A percentile compares a stretch with the other conserved stretches of the same genome.
Evolutionary conservation across 2,329 filamentous ascomycete species (phyloP).

Genomic region (Claviceps capensis): DNA sequence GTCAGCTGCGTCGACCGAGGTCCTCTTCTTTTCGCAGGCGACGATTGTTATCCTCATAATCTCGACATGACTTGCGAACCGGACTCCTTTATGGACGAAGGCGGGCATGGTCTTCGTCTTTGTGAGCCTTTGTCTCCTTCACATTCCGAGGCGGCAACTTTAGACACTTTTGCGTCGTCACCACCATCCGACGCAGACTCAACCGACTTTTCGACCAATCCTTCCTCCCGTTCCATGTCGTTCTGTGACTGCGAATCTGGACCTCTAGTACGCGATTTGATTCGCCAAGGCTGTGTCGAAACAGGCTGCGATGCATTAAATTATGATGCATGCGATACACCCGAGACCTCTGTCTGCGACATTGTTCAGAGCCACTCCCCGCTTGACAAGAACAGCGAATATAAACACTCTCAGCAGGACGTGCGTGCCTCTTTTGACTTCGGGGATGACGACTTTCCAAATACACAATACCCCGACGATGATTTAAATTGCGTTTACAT

Average conservation of each 20-base stretch:
- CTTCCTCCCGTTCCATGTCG: constrained; percentile 34
- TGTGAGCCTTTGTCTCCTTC: constrained; percentile 24
- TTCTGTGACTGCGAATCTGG: constrained; percentile 38
- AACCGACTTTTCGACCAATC: constrained; percentile 21
- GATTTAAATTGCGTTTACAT: constrained; percentile 15
- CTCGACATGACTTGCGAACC: constrained; percentile 33
- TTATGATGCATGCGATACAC: constrained; percentile 30
- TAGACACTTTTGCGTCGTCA: constrained; percentile 28
- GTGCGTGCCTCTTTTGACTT: constrained; percentile 18
- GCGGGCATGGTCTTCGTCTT: constrained; percentile 7
- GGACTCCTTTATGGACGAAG: constrained; percentile 14
- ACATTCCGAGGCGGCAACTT: constrained; percentile 35
- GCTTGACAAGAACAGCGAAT: constrained; percentile 18
- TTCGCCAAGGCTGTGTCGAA: constrained; percentile 16
- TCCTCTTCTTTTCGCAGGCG: constrained; percentile 26
- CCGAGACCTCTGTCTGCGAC: constrained; percentile 31
- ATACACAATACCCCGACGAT: constrained; percentile 27
- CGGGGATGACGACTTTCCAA: constrained; percentile 17
- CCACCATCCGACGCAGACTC: constrained; percentile 19
- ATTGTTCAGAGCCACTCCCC: constrained; percentile 25
- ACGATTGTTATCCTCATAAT: constrained; percentile 19
- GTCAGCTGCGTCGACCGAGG: constrained; percentile 26
- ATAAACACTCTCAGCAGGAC: constrained; percentile 16
- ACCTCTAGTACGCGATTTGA: constrained; percentile 19
- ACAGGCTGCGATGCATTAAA: constrained; percentile 32